Conservation (phyloP, 495 filamentous ascomycete species). For the Cudoniella acicularis region DNA sequence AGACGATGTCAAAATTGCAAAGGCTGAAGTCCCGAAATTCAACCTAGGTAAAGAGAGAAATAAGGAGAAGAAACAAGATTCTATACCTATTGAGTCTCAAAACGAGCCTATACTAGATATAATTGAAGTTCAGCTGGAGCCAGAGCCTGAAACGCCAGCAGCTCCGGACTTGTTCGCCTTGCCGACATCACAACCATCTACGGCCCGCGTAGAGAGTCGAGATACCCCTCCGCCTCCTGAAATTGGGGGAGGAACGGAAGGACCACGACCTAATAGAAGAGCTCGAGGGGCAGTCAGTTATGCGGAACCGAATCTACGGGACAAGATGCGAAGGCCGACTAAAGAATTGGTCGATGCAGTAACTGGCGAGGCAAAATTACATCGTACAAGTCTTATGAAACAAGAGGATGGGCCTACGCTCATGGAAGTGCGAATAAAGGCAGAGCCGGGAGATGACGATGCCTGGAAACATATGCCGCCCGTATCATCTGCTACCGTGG, state of each 20-base stretch:
- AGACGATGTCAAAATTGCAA: conserved; percentile 13
- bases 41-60: conserved; percentile 17
- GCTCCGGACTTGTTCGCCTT: conserved; percentile 32
- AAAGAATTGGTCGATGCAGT: conserved; percentile 74
- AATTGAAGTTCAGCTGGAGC: conserved; percentile 20
- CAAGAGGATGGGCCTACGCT: conserved; percentile 7
- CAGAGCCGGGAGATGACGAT: conserved; percentile 22
- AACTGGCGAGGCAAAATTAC: conserved; percentile 37
- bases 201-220: conserved; percentile 24
- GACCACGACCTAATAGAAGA: conserved; percentile 54
- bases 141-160: conserved; percentile 28
- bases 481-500: conserved; percentile 17
- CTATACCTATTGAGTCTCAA: conserved; percentile 2
- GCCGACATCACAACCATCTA: conserved; percentile 32
- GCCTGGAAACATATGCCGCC: conserved; percentile 25
- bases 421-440: conserved; percentile 16
- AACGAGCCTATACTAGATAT: not conserved
- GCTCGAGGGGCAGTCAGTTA: conserved; percentile 70
- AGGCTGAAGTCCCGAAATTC: conserved; percentile 17
- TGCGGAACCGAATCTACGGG: conserved; percentile 77
- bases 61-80: conserved; percentile 18
- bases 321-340: conserved; percentile 82
- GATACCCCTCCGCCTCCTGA: conserved; percentile 29
- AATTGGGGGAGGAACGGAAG: conserved; percentile 12
- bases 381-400: conserved; percentile 5